Evolutionary conservation across 441 rosid species (phyloP).

Genomic region (Hura crepitans): DNA sequence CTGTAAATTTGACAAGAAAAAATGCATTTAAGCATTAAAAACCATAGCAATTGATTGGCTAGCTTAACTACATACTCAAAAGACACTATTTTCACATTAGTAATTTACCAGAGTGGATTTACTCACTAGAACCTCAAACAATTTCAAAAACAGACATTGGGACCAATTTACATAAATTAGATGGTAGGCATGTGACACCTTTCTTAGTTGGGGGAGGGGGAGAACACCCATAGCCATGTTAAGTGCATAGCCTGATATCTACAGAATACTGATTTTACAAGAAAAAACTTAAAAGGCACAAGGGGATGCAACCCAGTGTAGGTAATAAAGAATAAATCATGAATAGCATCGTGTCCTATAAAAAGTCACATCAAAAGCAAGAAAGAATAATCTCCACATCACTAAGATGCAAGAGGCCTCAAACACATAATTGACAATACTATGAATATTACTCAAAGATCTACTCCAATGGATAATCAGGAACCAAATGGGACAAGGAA

Average conservation of each 20-base stretch:
- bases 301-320: neutral
- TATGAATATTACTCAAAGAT: no score
- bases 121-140: neutral
- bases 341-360: neutral
- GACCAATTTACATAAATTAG: neutral
- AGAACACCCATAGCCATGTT: neutral
- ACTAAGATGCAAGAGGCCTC: no score
- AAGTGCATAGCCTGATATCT: neutral
- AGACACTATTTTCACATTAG: neutral
- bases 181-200: neutral
- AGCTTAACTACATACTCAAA: neutral
- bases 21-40: neutral
- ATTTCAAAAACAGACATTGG: neutral
- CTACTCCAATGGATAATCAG: no score
- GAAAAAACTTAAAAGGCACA: neutral
- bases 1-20: slow-evolving; percentile 39
- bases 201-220: neutral
- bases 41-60: neutral
- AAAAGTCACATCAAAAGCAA: no score
- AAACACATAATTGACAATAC: no score
- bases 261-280: neutral
- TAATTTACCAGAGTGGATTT: neutral
- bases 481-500: no score
- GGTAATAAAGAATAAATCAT: neutral
- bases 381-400: no score